A percentile compares a stretch with the other conserved stretches of the same genome.
These are phyloP conservation scores for Rhododendron vialii DNA, from an alignment of 148 eudicot species.

Conservation along the genomic window DNA sequence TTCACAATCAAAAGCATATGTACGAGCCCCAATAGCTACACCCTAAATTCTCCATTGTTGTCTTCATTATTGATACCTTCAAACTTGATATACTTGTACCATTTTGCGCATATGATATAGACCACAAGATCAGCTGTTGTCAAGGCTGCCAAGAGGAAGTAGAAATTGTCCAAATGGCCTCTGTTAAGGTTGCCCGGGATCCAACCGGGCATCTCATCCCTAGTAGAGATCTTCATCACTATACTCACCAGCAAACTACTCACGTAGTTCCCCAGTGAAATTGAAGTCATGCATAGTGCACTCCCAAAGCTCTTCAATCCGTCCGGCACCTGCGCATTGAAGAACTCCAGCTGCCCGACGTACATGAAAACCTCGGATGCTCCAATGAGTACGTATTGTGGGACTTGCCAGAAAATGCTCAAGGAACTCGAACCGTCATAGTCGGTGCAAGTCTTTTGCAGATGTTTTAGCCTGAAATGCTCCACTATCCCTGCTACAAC, in stretches of 20 bases:
- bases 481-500: slow-evolving; percentile 53
- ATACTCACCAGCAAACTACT: slow-evolving; percentile 55
- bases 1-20: not conserved
- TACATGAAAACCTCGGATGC: slow-evolving; percentile 78
- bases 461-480: slow-evolving; percentile 37
- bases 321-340: slow-evolving; percentile 59
- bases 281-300: slow-evolving; percentile 67
- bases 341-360: slow-evolving; percentile 73
- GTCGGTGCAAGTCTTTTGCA: slow-evolving; percentile 14
- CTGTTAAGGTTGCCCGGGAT: slow-evolving; percentile 59
- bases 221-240: slow-evolving; percentile 47
- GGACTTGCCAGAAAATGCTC: slow-evolving; percentile 68
- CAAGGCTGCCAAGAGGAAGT: slow-evolving; percentile 48
- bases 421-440: slow-evolving; percentile 38
- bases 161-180: slow-evolving; percentile 63
- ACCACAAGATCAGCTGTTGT: slow-evolving; percentile 43
- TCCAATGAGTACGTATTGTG: slow-evolving; percentile 64
- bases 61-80: slow-evolving; percentile 17
- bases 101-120: slow-evolving; percentile 41
- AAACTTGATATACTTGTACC: slow-evolving; percentile 45
- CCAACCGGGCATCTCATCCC: slow-evolving; percentile 56
- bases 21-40: not conserved
- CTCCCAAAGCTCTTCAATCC: slow-evolving; percentile 75
- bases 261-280: slow-evolving; percentile 63
- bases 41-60: not conserved